Evolutionary conservation across 805 yeast genomes (phyloP).

Genomic region (Candida ipomoeae): DNA sequence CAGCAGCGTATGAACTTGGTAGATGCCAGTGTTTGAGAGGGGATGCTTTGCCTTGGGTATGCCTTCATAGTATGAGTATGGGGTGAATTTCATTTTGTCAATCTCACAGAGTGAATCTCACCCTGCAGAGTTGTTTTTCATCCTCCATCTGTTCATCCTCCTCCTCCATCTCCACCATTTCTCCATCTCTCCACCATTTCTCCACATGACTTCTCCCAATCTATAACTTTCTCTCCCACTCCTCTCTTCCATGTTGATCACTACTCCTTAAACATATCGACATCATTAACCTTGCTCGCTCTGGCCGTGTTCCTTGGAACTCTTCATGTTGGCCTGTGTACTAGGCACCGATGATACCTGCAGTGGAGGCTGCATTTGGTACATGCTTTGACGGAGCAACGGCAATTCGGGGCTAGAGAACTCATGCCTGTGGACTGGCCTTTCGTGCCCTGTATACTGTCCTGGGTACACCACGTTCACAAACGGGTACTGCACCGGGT

Average conservation of each 20-base stretch:
- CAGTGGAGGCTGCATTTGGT: not conserved
- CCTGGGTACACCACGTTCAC: conserved; percentile 4
- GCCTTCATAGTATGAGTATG: no score
- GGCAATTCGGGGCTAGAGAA: not conserved
- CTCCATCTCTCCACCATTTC: no score
- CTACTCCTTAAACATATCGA: no score
- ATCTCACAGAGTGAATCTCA: no score
- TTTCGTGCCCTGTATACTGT: not conserved
- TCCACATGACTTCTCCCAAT: no score
- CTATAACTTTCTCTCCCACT: no score
- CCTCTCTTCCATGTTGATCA: no score
- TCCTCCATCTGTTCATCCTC: no score
- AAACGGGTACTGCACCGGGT: conserved; percentile 6
- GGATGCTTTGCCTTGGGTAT: no score
- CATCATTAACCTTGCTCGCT: not conserved
- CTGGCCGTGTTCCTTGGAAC: not conserved
- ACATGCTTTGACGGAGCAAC: not conserved
- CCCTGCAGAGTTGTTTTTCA: no score
- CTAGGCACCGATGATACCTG: not conserved
- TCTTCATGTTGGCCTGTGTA: not conserved
- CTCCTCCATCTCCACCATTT: no score
- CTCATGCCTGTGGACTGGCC: not conserved
- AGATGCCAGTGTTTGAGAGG: not conserved
- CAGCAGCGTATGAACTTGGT: not conserved
- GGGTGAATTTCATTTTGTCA: no score